A percentile compares a stretch with the other conserved stretches of the same genome.
phyloP scores from a whole-genome alignment of 495 filamentous ascomycete species.

The Pseudomonodictys pantanalensis region DNA sequence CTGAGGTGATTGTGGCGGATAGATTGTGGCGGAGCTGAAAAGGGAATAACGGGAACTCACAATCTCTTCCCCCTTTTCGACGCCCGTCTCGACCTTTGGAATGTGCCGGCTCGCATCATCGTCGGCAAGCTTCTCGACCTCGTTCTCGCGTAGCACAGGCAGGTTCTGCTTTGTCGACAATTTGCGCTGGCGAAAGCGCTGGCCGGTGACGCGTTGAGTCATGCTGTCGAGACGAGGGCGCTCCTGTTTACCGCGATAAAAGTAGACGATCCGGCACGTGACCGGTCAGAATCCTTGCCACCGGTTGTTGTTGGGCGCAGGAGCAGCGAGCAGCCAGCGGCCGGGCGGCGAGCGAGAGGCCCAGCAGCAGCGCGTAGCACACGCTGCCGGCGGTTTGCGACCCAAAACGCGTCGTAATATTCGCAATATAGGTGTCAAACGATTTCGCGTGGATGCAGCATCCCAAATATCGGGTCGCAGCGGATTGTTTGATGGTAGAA shows the following conservation, averaged over 20 bases:
- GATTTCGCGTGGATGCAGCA: slow-evolving; percentile 7
- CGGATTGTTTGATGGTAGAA: slow-evolving; percentile 24
- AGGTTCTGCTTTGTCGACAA: slow-evolving; percentile 83
- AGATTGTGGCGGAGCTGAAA: slow-evolving; percentile 11
- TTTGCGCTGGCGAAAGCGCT: slow-evolving; percentile 72
- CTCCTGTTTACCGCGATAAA: not conserved
- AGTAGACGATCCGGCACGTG: no score
- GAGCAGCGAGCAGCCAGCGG: slow-evolving; percentile 5
- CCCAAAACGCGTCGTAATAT: slow-evolving; percentile 18
- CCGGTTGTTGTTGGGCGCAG: slow-evolving; percentile 9
- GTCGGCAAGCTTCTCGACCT: slow-evolving; percentile 70
- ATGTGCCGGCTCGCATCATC: slow-evolving; percentile 64
- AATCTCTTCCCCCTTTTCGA: slow-evolving; percentile 94
- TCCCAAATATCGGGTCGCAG: slow-evolving; percentile 1
- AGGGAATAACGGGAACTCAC: slow-evolving; percentile 62
- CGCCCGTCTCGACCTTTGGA: slow-evolving; percentile 89
- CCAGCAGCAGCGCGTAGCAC: slow-evolving; percentile 16
- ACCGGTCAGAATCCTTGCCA: not conserved
- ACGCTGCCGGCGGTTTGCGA: not conserved
- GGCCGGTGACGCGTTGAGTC: slow-evolving; percentile 34
- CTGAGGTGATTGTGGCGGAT: no score
- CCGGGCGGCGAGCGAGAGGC: not conserved
- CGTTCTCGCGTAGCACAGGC: slow-evolving; percentile 79
- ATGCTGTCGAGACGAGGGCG: slow-evolving; percentile 13
- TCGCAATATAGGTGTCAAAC: slow-evolving; percentile 27